Conservation (phyloP, 768 basidiomycete species). For the Trametes cinnabarina region DNA sequence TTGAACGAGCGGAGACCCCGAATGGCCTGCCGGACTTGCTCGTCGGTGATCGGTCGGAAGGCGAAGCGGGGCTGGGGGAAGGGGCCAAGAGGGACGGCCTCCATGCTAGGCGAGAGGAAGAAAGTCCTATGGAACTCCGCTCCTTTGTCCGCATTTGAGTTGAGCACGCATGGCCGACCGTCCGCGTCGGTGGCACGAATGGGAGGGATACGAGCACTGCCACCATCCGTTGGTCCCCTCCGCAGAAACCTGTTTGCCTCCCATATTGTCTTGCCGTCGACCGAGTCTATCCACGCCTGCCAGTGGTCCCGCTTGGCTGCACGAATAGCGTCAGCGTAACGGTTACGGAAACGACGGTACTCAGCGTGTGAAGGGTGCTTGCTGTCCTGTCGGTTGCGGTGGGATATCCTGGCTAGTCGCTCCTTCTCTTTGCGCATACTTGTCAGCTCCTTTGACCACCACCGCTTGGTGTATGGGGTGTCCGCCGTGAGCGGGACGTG, state of each 20-base stretch:
- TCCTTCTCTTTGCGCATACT: constrained; percentile 16
- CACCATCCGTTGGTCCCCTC: constrained; percentile 6
- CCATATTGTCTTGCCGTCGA: constrained; percentile 21
- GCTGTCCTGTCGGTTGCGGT: constrained; percentile 14
- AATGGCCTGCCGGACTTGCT: constrained; percentile 29
- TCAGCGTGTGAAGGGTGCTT: constrained; percentile 27
- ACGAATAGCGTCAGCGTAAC: too few species aligned
- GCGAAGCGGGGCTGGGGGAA: constrained; percentile 30
- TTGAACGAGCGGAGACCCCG: constrained; percentile 35
- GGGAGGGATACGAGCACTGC: constrained; percentile 20
- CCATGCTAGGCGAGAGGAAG: background rate
- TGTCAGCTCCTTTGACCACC: constrained; percentile 35
- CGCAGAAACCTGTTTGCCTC: constrained; percentile 11
- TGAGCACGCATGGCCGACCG: background rate
- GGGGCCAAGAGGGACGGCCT: background rate
- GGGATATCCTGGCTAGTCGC: constrained; percentile 12
- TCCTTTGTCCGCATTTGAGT: constrained; percentile 17
- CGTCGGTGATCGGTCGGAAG: constrained; percentile 23
- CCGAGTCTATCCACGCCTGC: too few species aligned
- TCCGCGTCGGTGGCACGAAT: background rate
- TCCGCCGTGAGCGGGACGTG: constrained; percentile 22
- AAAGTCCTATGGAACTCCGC: constrained; percentile 17
- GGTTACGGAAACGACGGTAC: too few species aligned
- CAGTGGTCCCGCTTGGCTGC: too few species aligned
- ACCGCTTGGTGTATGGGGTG: constrained; percentile 29